Evolutionary conservation across 2,329 filamentous ascomycete species (phyloP), one percentile per base, ranked within the genome.

Genomic region (Aspergillus hiratsukae): DNA sequence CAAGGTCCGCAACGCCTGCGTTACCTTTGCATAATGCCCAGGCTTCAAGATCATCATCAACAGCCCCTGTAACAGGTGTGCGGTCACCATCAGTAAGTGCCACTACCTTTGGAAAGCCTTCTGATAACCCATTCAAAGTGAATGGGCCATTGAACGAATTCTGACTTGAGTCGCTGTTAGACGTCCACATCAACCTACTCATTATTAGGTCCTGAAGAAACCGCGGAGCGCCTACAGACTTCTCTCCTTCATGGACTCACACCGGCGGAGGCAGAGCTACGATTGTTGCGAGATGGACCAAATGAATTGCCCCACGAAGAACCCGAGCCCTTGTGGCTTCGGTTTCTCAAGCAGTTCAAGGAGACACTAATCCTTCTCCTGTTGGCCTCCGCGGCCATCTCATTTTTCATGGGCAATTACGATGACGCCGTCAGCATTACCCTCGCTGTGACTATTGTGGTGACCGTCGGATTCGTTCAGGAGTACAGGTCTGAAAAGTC

Each of bases 401-500:
- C 93, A 0, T 84, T 97, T 50, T 75, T 97, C 46, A 88, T 99
- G 73, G 91, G 92, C 52, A 99, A 99, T 69, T 86, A 87, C 69
- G 93, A 97, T 66, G 95, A 99, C 76, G 93, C 93, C 5, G 78
- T 99, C 66, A 97, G 93, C 74, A 99, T 99, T 69, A 89, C 93
- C 0, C 87, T 96, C 31, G 94, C 94, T 1, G 94, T 99, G 23
- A 96, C 92, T 27, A 99, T 99, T 65, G 94, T 99, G 5, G 92
- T 99, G 25, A 89, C 88, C 0, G 94, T 99, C 45, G 94, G 93
- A 1, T 99, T 99, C 66, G 86, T 97, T 52, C 94, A 99, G 72
- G 94, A 99, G 75, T 99, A 99, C 73, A 83, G 94, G 57, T 97
- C 94, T 7, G 94, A 99, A 72, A 95, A 99, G 75, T 97, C 93